Evolutionary conservation across 345 rosid genomes (phyloP), one percentile per base, ranked within the genome.

Genomic region (Leavenworthia alabamica): DNA sequence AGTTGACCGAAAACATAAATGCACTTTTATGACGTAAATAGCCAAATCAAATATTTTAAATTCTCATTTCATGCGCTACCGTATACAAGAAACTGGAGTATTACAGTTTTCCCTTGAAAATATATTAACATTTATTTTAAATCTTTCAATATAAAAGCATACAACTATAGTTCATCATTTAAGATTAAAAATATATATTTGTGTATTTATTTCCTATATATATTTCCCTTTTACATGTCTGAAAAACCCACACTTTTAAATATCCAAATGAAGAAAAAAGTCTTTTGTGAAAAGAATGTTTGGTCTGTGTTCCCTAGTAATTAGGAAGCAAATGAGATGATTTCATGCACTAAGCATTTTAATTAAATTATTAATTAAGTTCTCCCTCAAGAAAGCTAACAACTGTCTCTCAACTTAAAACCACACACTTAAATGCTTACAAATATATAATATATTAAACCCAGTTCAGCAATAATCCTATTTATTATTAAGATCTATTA

Each of bases 251-350:
- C 62, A 58, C 7, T 12, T 5, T 12, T 29, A 43, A 9, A 12
- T 29, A 43, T 59, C 17, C 29, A 16, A 41, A 42, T 31, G 27
- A 0, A 40, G 28, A 35, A 39, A 27, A 42, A 39, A 23, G 37
- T 32, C 8, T 16, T 59, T 16, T 2, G 24, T 22, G 62, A 60
- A 67, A 50, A 61, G 7, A 31, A 69, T 69, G 56, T 69, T 53
- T 69, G 73, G 67, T 69, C 62, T 69, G 67, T 69, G 73, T 69
- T 60, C 53, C 62, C 24, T 69, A 44, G 7, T 13, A 54, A 69
- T 33, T 60, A 44, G 41, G 62, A 69, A 52, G 62, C 62, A 52
- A 45, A 14, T 69, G 62, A 53, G 53, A 69, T 69, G 62, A 69
- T 69, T 52, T 61, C 42, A 7, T 44, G 27, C 67, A 69, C 67